A percentile compares a stretch with the other conserved stretches of the same genome.
Evolutionary conservation across 108 stramenopile species (phyloP).

Genomic region (Skeletonema marinoi): DNA sequence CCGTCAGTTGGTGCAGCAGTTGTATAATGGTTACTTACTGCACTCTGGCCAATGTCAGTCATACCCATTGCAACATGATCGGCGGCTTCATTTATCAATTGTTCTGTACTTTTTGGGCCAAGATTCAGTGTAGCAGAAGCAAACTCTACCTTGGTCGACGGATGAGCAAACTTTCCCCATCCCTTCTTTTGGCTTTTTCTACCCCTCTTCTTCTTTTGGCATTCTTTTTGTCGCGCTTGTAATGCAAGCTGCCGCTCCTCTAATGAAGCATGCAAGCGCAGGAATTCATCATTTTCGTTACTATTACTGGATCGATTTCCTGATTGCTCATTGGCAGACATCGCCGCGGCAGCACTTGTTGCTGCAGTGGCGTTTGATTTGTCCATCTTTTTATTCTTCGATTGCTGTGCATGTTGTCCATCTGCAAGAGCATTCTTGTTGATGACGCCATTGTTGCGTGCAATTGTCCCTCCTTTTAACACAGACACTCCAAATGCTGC

Average conservation of each 20-base stretch:
- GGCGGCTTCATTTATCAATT: slow-evolving; percentile 45
- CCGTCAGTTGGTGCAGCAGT: not conserved
- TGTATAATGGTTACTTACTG: not conserved
- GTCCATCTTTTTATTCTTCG: slow-evolving; percentile 4
- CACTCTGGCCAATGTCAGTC: slow-evolving; percentile 36
- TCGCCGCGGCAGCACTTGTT: not conserved
- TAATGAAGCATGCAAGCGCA: slow-evolving; percentile 34
- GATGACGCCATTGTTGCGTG: slow-evolving; percentile 43
- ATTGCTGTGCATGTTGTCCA: not conserved
- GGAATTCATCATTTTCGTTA: slow-evolving; percentile 44
- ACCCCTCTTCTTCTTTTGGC: slow-evolving; percentile 11
- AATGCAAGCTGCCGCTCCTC: slow-evolving; percentile 41
- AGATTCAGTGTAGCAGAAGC: slow-evolving; percentile 40
- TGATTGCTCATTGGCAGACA: not conserved
- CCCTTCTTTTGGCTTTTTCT: slow-evolving; percentile 29
- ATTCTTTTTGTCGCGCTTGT: slow-evolving; percentile 41
- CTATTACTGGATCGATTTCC: not conserved
- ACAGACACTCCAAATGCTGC: slow-evolving; percentile 45
- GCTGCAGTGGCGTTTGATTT: not conserved
- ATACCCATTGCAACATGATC: slow-evolving; percentile 37
- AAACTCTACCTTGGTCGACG: slow-evolving; percentile 2
- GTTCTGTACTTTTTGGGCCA: slow-evolving; percentile 38
- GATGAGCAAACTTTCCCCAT: slow-evolving; percentile 22
- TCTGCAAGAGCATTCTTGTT: slow-evolving; percentile 5
- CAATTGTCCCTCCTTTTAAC: slow-evolving; percentile 40